Conservation (phyloP, 139 green algal species). For the Chlorella vulgaris region DNA sequence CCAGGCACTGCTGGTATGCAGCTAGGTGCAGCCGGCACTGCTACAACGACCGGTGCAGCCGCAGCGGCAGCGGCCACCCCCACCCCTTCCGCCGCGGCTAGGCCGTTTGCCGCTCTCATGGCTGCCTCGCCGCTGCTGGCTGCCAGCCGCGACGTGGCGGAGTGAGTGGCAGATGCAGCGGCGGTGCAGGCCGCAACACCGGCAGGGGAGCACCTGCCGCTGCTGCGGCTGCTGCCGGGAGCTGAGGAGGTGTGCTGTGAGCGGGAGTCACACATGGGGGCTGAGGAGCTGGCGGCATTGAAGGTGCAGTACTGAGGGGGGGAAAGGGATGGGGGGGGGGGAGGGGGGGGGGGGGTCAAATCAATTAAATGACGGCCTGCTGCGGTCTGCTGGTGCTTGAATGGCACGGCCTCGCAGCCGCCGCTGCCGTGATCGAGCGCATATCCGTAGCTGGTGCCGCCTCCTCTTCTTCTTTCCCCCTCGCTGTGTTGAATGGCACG, state of each 20-base stretch:
- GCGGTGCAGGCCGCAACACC: neutral
- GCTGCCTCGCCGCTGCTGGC: constrained; percentile 22
- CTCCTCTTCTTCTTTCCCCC: neutral
- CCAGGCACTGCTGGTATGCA: too few species aligned
- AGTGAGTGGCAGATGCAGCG: constrained; percentile 7
- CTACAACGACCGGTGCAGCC: neutral
- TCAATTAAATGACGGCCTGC: too few species aligned
- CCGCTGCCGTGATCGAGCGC: neutral
- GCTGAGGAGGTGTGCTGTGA: neutral
- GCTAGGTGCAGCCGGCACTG: too few species aligned
- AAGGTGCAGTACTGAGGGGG: constrained; percentile 1
- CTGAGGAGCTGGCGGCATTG: constrained; percentile 3
- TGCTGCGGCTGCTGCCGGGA: constrained; percentile 21
- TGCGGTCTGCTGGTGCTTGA: too few species aligned
- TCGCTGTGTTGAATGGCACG: too few species aligned
- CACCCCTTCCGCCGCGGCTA: neutral
- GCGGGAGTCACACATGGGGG: constrained; percentile 6
- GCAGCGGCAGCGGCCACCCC: neutral
- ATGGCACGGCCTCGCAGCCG: too few species aligned
- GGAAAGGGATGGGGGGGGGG: too few species aligned
- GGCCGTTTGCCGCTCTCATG: constrained; percentile 1
- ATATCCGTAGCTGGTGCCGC: too few species aligned
- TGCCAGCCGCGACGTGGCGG: constrained; percentile 7
- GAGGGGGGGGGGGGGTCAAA: too few species aligned
- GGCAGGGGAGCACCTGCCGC: constrained; percentile 11